phyloP scores from a whole-genome alignment of 2,329 filamentous ascomycete genomes.

The Epichloe sibirici region DNA sequence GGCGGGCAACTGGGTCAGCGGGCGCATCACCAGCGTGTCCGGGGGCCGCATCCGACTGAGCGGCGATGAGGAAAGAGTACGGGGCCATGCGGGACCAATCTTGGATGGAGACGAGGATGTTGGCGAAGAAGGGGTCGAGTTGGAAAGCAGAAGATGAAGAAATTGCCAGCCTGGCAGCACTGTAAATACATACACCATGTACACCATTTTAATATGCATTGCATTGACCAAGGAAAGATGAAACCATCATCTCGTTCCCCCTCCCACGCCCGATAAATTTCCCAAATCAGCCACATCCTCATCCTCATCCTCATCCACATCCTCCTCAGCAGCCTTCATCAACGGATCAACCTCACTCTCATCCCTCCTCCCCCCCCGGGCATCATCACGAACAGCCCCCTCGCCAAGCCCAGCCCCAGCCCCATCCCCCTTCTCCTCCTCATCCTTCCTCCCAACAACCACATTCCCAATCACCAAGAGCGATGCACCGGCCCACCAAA shows the following conservation, averaged over 20 bases:
- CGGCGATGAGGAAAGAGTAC: conserved; percentile 21
- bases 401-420: conserved; percentile 6
- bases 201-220: not conserved
- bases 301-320: conserved; percentile 9
- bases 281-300: conserved; percentile 25
- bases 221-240: not conserved
- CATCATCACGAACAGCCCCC: no score
- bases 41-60: conserved; percentile 46
- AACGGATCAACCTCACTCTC: conserved; percentile 20
- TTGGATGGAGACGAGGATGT: conserved; percentile 31
- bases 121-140: conserved; percentile 29
- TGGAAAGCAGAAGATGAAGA: conserved; percentile 24
- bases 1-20: conserved; percentile 46
- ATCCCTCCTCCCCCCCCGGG: not conserved
- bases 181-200: no score
- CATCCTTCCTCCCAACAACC: conserved; percentile 61
- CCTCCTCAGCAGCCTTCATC: conserved; percentile 3
- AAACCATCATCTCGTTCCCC: not conserved
- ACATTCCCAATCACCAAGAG: conserved; percentile 66
- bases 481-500: conserved; percentile 67
- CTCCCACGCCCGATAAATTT: conserved; percentile 10
- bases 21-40: conserved; percentile 37
- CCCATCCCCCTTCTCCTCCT: conserved; percentile 22
- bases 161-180: no score
- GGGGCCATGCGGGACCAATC: conserved; percentile 34